Evolutionary conservation across 768 basidiomycete species (phyloP), one percentile per base, ranked within the genome.

Genomic region (Phylloporus arenicola): DNA sequence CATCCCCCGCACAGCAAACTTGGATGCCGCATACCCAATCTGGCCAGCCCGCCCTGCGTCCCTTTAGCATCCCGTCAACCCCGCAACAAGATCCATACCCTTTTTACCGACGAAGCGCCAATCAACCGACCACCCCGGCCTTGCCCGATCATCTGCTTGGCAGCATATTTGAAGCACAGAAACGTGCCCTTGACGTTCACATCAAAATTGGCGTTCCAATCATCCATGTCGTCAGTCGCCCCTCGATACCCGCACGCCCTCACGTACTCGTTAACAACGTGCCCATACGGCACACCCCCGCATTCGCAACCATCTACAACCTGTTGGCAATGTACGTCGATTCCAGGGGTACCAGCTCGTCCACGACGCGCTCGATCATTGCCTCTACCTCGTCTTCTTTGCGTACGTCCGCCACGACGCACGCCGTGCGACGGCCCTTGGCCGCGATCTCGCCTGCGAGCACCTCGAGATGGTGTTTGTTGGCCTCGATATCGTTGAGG

Each of bases 401-500:
- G 0, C 38, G 34, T n/a, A 57, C 54, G 24, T 53, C 51, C 4
- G 48, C 48, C 4, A 34, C 3, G 20, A 37, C 37, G n/a, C 14
- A 9, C 6, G 13, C 19, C 37, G 33, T 43, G 14, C 43, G 20
- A 12, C 48, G 9, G 27, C 43, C 43, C 7, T 44, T 45, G n/a
- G 2, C 19, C 25, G 33, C 22, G 3, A 58, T 48, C 10, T 46
- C 52, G 6, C 30, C 24, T 3, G 12, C 13, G 40, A 59, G 38
- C 1, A 13, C 14, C 3, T 43, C 47, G 24, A 59, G 56, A 22
- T 56, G 38, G 9, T 13, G 25, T 11, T 43, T 30, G 30, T 55
- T 49, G 34, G 30, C 19, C 39, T 35, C 27, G 46, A 76, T 58
- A 51, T 78, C 80, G 19, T 74, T 78, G 41, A 79, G 53, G n/a